Conservation (phyloP, 495 filamentous ascomycete species). For the Penicillium antarcticum region DNA sequence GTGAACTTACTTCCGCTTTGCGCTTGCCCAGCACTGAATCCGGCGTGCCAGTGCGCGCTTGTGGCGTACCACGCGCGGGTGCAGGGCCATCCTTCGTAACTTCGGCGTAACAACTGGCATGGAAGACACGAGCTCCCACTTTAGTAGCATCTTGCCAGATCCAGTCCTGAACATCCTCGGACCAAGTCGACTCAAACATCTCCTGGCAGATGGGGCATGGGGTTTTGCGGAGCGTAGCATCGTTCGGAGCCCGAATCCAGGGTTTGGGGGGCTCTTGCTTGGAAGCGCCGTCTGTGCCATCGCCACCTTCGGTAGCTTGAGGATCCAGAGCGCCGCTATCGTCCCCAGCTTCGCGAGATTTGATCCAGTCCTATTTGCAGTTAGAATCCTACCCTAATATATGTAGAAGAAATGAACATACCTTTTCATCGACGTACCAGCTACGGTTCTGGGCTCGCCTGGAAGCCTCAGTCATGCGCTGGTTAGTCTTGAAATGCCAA, state of each 20-base stretch:
- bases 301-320: slow-evolving; percentile 33
- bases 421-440: slow-evolving; percentile 91
- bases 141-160: slow-evolving; percentile 91
- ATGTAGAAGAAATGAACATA: slow-evolving; percentile 43
- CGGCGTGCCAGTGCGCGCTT: slow-evolving; percentile 51
- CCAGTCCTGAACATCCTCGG: slow-evolving; percentile 89
- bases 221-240: slow-evolving; percentile 63
- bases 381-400: slow-evolving; percentile 4
- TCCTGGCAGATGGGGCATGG: slow-evolving; percentile 95
- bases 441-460: slow-evolving; percentile 81
- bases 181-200: slow-evolving; percentile 83
- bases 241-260: slow-evolving; percentile 80
- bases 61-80: slow-evolving; percentile 38
- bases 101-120: slow-evolving; percentile 86
- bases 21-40: slow-evolving; percentile 72
- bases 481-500: slow-evolving; percentile 95
- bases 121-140: slow-evolving; percentile 76
- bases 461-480: slow-evolving; percentile 76
- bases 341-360: slow-evolving; percentile 71
- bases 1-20: slow-evolving; percentile 63
- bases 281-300: slow-evolving; percentile 32
- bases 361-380: slow-evolving; percentile 74
- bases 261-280: slow-evolving; percentile 62
- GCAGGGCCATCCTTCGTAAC: slow-evolving; percentile 61
- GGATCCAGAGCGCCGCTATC: slow-evolving; percentile 45